Evolutionary conservation across 2,329 filamentous ascomycete genomes (phyloP).

Genomic region (Neurospora sp.): DNA sequence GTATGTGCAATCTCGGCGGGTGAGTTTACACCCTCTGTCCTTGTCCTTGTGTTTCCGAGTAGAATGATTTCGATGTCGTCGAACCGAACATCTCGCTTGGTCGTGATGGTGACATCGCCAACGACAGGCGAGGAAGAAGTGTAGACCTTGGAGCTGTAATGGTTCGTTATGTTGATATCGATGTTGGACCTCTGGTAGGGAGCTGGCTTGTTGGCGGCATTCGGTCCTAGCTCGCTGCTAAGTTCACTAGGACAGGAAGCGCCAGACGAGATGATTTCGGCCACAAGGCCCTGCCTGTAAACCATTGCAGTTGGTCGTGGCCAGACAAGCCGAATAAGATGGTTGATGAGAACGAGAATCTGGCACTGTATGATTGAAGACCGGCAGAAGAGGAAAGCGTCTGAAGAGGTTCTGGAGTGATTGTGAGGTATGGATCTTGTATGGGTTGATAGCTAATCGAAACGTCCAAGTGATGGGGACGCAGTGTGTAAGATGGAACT

Average conservation of each 20-base stretch:
- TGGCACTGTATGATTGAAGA: neutral
- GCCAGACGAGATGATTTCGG: constrained; percentile 6
- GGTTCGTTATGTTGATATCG: constrained; percentile 39
- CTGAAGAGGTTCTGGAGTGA: neutral
- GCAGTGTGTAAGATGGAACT: neutral
- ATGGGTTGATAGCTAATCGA: neutral
- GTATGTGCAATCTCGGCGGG: constrained; percentile 39
- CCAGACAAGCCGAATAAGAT: neutral
- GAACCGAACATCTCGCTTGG: constrained; percentile 36
- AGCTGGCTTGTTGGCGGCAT: constrained; percentile 6
- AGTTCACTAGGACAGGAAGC: constrained; percentile 7
- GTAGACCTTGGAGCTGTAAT: constrained; percentile 46
- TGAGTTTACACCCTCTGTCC: constrained; percentile 39
- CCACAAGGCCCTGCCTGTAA: neutral
- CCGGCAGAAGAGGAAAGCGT: neutral
- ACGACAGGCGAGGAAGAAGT: constrained; percentile 41
- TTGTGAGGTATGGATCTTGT: neutral
- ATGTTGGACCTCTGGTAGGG: constrained; percentile 28
- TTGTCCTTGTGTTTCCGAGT: constrained; percentile 39
- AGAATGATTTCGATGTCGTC: constrained; percentile 43
- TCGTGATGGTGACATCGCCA: constrained; percentile 37
- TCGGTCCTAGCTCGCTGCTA: constrained; percentile 7
- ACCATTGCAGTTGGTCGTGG: neutral
- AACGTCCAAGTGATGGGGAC: neutral
- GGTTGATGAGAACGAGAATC: neutral